Conservation (phyloP, 352 stramenopile species). For the Phytophthora pini region DNA sequence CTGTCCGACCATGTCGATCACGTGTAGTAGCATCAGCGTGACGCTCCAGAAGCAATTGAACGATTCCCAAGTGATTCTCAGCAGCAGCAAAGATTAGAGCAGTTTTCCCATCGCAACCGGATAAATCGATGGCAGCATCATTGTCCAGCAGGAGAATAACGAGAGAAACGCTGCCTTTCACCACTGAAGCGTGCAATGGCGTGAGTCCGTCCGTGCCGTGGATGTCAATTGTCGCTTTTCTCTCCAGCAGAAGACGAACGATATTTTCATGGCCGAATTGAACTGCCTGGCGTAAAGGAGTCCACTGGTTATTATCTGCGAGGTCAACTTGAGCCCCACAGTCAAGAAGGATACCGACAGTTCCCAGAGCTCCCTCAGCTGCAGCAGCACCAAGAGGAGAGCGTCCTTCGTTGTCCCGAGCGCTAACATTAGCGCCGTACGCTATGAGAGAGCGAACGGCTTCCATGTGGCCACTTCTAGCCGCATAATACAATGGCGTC, state of each 20-base stretch:
- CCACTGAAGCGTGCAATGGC: not conserved
- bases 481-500: not conserved
- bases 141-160: not conserved
- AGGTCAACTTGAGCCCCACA: not conserved
- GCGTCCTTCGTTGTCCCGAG: not conserved
- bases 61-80: not conserved
- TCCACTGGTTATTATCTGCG: not conserved
- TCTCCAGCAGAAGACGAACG: not conserved
- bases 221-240: not conserved
- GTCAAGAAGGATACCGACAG: not conserved
- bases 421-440: not conserved
- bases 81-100: not conserved
- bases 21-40: not conserved
- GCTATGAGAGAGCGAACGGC: not conserved
- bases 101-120: not conserved
- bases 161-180: not conserved
- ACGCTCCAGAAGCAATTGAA: not conserved
- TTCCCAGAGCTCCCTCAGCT: not conserved
- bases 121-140: slow-evolving; percentile 1
- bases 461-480: not conserved
- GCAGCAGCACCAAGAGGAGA: not conserved
- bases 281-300: not conserved
- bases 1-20: not conserved
- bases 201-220: not conserved
- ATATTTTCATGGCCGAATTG: not conserved